Evolutionary conservation across 441 rosid genomes (phyloP).

Genomic region (Cnidoscolus chayamansa): DNA sequence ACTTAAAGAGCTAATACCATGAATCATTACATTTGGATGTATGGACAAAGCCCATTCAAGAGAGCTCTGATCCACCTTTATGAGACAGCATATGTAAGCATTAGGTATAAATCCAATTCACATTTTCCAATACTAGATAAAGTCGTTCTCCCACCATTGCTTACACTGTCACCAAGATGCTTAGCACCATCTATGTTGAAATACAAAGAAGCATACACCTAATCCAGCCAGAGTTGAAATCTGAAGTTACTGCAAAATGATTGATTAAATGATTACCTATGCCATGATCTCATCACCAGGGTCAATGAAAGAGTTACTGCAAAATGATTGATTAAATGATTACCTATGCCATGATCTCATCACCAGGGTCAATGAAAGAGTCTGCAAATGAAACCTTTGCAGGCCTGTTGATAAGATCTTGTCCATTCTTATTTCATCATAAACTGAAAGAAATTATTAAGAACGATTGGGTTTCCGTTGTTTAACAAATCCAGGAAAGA

Average conservation of each 20-base stretch:
- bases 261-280: slow-evolving; percentile 54
- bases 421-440: too few species aligned
- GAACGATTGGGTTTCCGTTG: too few species aligned
- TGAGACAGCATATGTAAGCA: neutral
- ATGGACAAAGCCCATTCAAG: neutral
- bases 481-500: too few species aligned
- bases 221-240: slow-evolving; percentile 14
- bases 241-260: slow-evolving; percentile 25
- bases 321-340: neutral
- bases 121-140: neutral
- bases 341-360: slow-evolving; percentile 61
- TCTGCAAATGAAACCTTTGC: slow-evolving; percentile 97
- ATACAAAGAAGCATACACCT: neutral
- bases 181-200: neutral
- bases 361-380: slow-evolving; percentile 89
- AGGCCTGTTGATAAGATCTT: slow-evolving; percentile 37
- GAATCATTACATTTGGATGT: too few species aligned
- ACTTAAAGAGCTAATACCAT: too few species aligned
- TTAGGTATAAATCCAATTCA: neutral
- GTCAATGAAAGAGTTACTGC: neutral
- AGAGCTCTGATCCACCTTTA: neutral
- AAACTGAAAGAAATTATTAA: too few species aligned
- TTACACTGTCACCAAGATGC: neutral
- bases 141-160: too few species aligned
- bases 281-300: slow-evolving; percentile 21